Base-by-base conservation (phyloP, 2,329 filamentous ascomycete genomes). In the Microcyclosporella mali region DNA sequence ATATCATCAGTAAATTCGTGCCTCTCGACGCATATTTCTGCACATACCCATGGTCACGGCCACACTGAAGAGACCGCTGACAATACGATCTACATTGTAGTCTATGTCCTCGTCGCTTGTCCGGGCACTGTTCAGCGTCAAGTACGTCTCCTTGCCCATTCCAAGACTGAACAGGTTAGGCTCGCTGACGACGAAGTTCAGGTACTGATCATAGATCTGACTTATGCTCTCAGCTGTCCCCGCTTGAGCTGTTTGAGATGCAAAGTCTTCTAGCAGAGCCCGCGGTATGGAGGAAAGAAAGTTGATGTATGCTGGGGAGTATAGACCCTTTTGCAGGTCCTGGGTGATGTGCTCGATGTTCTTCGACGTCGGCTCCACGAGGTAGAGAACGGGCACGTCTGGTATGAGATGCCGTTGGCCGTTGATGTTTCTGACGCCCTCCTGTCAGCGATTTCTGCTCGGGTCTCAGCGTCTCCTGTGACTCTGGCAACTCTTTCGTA, bases 151-250 rank as follows among this genome's bases (percentile, higher is more conserved):
- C 55, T 92, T 92, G 52, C 88, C 84, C 78, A 97, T 85, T 8
- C 89, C 89, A 49, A 98, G 71, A 60, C 86, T 95, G 69, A 98
- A 98, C 3, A 98, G 73, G 63, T 97, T 90, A 4, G 90, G 89
- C 64, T 98, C 92, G 27, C 86, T 86, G 32, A 97, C 90, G 50
- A 97, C 85, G 60, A 97, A 98, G 67, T 98, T 97, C 41, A 98
- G 74, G 61, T 97, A 97, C 63, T 98, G 92, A 63, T 98, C 92
- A 57, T 83, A 98, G 6, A 98, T 79, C 59, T 95, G 89, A 2
- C 89, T 82, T 50, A 98, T 89, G 57, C 85, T 81, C 56, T 97
- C 90, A 4, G 90, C 82, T 0, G 88, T 95, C 18, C 83, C 86
- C 10, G 88, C 81, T 21, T 84, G 71, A 4, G 88, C 89, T 9